Evolutionary conservation across 495 filamentous ascomycete species (phyloP).

Genomic region (Paragyromitra xinjiangensis): DNA sequence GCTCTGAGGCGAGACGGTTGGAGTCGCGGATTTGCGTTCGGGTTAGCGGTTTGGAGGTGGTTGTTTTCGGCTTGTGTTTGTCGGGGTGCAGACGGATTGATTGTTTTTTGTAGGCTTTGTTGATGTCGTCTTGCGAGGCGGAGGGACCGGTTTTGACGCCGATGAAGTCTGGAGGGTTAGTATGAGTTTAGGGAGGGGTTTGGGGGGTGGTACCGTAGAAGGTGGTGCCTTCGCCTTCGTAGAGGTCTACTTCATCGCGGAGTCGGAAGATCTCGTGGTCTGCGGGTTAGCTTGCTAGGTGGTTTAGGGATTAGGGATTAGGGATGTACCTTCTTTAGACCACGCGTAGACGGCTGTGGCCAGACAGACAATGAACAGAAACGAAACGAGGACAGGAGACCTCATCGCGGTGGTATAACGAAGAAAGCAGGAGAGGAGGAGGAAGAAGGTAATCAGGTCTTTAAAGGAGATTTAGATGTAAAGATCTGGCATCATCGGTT

Average conservation of each 20-base stretch:
- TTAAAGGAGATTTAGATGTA: conserved; percentile 35
- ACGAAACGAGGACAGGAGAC: conserved; percentile 64
- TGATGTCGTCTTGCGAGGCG: conserved; percentile 87
- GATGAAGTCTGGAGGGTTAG: conserved; percentile 71
- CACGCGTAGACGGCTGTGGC: conserved; percentile 74
- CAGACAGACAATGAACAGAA: conserved; percentile 66
- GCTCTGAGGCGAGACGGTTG: conserved; percentile 76
- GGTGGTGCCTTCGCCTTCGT: conserved; percentile 81
- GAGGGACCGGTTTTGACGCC: conserved; percentile 68
- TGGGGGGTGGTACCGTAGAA: conserved; percentile 74
- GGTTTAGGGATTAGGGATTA: background rate
- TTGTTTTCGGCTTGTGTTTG: conserved; percentile 82
- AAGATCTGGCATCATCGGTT: conserved; percentile 51
- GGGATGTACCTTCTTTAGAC: conserved; percentile 78
- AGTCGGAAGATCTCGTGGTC: conserved; percentile 98
- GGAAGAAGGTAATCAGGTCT: background rate
- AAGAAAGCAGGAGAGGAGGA: background rate
- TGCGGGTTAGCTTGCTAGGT: conserved; percentile 57
- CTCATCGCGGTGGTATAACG: conserved; percentile 61
- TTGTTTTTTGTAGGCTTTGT: conserved; percentile 90
- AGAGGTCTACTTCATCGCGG: conserved; percentile 78
- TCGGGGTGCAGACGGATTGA: conserved; percentile 86
- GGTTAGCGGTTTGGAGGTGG: conserved; percentile 61
- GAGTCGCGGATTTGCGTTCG: conserved; percentile 76
- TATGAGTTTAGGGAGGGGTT: background rate